A percentile compares a stretch with the other conserved stretches of the same genome.
Conservation (phyloP, 495 filamentous ascomycete genomes). For the Podospora pseudoanserina region DNA sequence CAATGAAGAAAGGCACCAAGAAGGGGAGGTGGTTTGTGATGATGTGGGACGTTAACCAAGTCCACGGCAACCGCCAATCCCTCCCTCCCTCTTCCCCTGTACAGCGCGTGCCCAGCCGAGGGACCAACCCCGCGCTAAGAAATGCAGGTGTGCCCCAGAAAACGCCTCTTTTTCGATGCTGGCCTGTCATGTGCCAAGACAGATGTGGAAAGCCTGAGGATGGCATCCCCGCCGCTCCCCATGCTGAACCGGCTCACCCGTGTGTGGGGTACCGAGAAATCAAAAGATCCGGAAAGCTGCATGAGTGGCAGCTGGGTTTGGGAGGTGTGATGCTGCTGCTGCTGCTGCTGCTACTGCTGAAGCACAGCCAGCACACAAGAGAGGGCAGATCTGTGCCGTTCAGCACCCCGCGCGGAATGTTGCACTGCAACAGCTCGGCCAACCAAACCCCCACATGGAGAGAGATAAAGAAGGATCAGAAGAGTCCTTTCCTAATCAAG, state of each 20-base stretch:
- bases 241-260: constrained; percentile 13
- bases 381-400: not conserved
- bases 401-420: not conserved
- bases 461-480: not conserved
- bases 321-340: not conserved
- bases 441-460: not conserved
- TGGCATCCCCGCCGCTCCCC: not conserved
- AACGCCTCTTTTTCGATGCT: constrained; percentile 4
- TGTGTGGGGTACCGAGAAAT: constrained; percentile 6
- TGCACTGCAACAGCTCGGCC: not conserved
- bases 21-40: not conserved
- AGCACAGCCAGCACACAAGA: not conserved
- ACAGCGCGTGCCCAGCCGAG: not conserved
- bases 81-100: not conserved
- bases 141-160: not conserved
- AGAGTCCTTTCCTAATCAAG: not conserved
- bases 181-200: constrained; percentile 10
- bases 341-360: not conserved
- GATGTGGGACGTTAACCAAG: not conserved
- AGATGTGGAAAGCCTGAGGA: constrained; percentile 19
- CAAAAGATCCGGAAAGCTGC: not conserved
- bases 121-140: constrained; percentile 3
- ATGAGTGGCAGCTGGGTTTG: not conserved
- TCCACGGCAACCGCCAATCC: not conserved
- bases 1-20: not conserved